Evolutionary conservation across 2,329 filamentous ascomycete genomes (phyloP), one percentile per base, ranked within the genome.

Genomic region (Cladosporium colombiae): DNA sequence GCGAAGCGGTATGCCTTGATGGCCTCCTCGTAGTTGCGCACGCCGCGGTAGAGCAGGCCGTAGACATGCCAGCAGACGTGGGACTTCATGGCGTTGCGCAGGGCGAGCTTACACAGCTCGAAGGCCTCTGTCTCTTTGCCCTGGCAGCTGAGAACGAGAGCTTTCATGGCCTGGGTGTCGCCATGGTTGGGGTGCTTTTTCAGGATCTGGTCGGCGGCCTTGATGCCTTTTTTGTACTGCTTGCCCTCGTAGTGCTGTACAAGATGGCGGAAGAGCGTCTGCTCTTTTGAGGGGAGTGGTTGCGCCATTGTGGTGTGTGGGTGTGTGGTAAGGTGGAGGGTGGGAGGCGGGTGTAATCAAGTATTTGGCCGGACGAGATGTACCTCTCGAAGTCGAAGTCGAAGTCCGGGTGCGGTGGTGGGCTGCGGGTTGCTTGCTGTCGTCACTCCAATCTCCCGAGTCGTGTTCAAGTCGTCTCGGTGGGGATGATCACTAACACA

Each of bases 41-140:
- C 90, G 58, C 92, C 90, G 61, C 94, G 89, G 81, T 96, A 98
- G 60, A 99, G 85, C 71, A 99, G 81, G 35, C 96, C 95, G 78
- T 98, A 99, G 68, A 99, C 95, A 80, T 99, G 96, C 95, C 95
- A 99, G 84, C 93, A 98, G 74, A 99, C 93, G 80, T 98, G 94
- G 74, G 93, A 97, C 83, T 96, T 97, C 93, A 99, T 98, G 78
- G 98, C 93, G 74, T 93, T 92, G 71, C 90, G 93, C 73, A 99
- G 84, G 37, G 96, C 95, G 70, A 93, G 87, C 81, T 97, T 99
- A 75, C 91, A 94, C 67, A 99, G 85, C 55, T 89, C 87, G 78
- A 99, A 99, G 0, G 96, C 96, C 81, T 99, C 95, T 66, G 97
- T 92, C 33, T 90, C 89, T 81, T 96, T 94, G 72, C 93, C 92